Evolutionary conservation across 2,329 filamentous ascomycete species (phyloP).

Genomic region (Neospermospora avenae): DNA sequence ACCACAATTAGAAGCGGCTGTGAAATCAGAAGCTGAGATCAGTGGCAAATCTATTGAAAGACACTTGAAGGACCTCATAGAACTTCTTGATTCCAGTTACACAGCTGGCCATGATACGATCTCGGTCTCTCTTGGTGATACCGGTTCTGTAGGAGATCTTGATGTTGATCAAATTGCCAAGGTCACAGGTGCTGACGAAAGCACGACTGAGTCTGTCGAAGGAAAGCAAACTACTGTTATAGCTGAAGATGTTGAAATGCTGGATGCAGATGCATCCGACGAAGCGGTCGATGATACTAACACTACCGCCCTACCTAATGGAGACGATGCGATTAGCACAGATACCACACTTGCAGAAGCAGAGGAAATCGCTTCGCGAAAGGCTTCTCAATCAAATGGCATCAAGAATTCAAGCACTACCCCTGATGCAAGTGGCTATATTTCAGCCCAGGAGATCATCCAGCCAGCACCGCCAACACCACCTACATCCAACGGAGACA

Average conservation of each 20-base stretch:
- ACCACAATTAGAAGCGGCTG: slow-evolving; percentile 69
- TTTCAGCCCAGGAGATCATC: slow-evolving; percentile 16
- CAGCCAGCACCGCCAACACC: slow-evolving; percentile 55
- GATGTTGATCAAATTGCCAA: slow-evolving; percentile 37
- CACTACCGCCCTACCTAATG: slow-evolving; percentile 12
- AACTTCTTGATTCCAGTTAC: slow-evolving; percentile 66
- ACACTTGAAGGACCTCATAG: slow-evolving; percentile 70
- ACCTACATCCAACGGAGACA: slow-evolving; percentile 60
- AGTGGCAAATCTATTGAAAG: slow-evolving; percentile 66
- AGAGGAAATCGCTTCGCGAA: slow-evolving; percentile 18
- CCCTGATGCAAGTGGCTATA: slow-evolving; percentile 48
- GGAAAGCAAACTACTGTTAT: slow-evolving; percentile 12
- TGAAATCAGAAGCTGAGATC: slow-evolving; percentile 79
- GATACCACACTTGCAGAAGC: slow-evolving; percentile 22
- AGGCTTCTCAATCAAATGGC: slow-evolving; percentile 31
- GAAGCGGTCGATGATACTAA: slow-evolving; percentile 21
- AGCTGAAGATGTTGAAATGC: slow-evolving; percentile 35
- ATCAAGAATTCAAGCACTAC: slow-evolving; percentile 40
- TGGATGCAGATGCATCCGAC: slow-evolving; percentile 36
- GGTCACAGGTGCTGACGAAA: slow-evolving; percentile 16
- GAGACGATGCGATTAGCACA: slow-evolving; percentile 18
- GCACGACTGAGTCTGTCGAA: slow-evolving; percentile 9
- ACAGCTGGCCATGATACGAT: slow-evolving; percentile 44
- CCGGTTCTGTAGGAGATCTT: slow-evolving; percentile 39
- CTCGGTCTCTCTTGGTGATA: slow-evolving; percentile 40